A percentile compares a stretch with the other conserved stretches of the same genome.
These are phyloP conservation scores for Penicillium canescens DNA, from an alignment of 495 filamentous ascomycete genomes.

Conservation along the genomic window DNA sequence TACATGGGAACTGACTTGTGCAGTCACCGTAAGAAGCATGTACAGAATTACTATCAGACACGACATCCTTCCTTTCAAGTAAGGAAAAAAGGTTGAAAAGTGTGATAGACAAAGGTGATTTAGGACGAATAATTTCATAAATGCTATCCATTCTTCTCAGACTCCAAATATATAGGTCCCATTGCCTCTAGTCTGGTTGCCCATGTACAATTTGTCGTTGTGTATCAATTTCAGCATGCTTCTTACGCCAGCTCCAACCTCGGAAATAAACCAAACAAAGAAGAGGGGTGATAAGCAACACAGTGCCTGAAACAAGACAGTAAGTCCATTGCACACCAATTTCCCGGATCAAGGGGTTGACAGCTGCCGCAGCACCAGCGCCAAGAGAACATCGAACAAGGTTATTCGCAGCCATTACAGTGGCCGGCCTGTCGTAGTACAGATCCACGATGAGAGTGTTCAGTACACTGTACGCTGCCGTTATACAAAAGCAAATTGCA, in stretches of 20 bases:
- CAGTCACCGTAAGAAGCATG: background rate
- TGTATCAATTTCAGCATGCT: background rate
- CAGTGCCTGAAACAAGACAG: conserved; percentile 10
- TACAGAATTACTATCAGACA: conserved; percentile 3
- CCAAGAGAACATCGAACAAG: conserved; percentile 66
- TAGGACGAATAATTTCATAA: background rate
- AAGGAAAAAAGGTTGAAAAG: background rate
- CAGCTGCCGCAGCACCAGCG: conserved; percentile 58
- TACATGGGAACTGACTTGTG: background rate
- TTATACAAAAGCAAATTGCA: conserved; percentile 51
- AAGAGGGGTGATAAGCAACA: conserved; percentile 14
- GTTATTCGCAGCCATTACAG: conserved; percentile 70
- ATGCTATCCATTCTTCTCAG: too few species aligned
- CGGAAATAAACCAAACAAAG: conserved; percentile 19
- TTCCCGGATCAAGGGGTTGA: conserved; percentile 55
- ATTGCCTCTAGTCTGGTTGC: background rate
- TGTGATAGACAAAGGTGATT: background rate
- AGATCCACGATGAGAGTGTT: conserved; percentile 58
- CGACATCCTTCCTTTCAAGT: background rate
- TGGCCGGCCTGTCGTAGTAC: conserved; percentile 57
- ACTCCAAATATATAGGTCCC: background rate
- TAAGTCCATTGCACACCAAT: conserved; percentile 23
- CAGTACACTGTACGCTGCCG: conserved; percentile 50
- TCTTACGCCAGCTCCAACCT: conserved; percentile 15
- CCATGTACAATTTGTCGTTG: background rate